A percentile compares a stretch with the other conserved stretches of the same genome.
Conservation (phyloP, 805 yeast species). For the Sungouiozyma intestinalis region DNA sequence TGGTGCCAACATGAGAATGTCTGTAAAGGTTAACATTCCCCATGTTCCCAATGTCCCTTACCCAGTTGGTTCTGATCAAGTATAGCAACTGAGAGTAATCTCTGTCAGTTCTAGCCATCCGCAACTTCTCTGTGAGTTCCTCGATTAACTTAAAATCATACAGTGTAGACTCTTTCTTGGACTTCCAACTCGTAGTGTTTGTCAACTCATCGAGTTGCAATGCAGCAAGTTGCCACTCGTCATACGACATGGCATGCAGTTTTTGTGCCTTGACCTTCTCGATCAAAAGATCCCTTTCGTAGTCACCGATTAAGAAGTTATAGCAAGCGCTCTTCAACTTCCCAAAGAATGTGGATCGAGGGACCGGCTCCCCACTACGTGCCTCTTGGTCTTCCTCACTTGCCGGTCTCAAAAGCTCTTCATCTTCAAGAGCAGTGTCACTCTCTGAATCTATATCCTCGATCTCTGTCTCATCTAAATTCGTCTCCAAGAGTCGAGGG, state of each 20-base stretch:
- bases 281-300: constrained; percentile 30
- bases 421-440: constrained; percentile 6
- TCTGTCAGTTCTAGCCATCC: constrained; percentile 45
- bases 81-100: constrained; percentile 56
- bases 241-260: constrained; percentile 39
- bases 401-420: constrained; percentile 1
- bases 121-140: constrained; percentile 42
- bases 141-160: constrained; percentile 63
- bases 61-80: constrained; percentile 75
- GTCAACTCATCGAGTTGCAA: constrained; percentile 52
- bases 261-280: constrained; percentile 30
- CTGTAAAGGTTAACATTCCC: constrained; percentile 70
- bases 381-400: neutral
- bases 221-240: constrained; percentile 60
- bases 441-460: neutral
- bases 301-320: constrained; percentile 10
- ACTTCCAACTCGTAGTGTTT: constrained; percentile 64
- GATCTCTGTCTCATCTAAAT: constrained; percentile 1
- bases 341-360: constrained; percentile 1
- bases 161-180: constrained; percentile 42
- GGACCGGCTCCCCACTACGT: constrained; percentile 1
- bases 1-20: constrained; percentile 78
- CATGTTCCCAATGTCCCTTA: constrained; percentile 75
- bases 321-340: constrained; percentile 10
- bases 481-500: neutral